A percentile compares a stretch with the other conserved stretches of the same genome.
Evolutionary conservation across 352 stramenopile genomes (phyloP).

Genomic region (Phytophthora sojae): DNA sequence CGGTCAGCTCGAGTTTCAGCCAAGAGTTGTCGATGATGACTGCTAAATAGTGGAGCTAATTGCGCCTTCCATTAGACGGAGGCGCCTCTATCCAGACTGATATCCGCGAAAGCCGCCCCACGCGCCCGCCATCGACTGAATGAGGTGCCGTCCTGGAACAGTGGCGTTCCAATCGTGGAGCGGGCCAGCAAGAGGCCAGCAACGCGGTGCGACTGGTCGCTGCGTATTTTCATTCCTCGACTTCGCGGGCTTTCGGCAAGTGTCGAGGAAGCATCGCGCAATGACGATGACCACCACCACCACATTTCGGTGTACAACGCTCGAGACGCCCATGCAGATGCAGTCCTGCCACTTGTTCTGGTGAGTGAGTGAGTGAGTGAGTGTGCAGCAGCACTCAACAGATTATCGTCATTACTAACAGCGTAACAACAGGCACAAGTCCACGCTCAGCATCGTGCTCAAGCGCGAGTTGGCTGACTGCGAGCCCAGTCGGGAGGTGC

Average conservation of each 20-base stretch:
- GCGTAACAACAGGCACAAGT: constrained; percentile 28
- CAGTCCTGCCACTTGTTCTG: constrained; percentile 41
- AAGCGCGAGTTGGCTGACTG: constrained; percentile 36
- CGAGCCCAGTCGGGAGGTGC: constrained; percentile 33
- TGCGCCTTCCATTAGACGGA: constrained; percentile 5
- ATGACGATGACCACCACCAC: constrained; percentile 22
- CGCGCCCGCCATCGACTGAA: background rate
- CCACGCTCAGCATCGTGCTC: constrained; percentile 37
- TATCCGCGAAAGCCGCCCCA: background rate
- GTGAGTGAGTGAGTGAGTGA: constrained; percentile 1
- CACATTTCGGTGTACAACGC: constrained; percentile 32
- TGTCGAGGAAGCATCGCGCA: constrained; percentile 5
- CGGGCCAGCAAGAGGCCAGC: constrained; percentile 26
- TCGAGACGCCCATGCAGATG: constrained; percentile 44
- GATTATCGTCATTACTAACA: constrained; percentile 3
- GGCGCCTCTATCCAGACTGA: background rate
- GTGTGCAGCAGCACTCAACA: background rate
- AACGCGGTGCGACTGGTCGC: constrained; percentile 20
- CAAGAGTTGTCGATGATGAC: constrained; percentile 20
- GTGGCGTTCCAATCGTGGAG: constrained; percentile 17
- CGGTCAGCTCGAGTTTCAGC: background rate
- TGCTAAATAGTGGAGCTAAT: constrained; percentile 13
- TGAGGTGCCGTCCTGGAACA: background rate
- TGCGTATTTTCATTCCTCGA: constrained; percentile 29
- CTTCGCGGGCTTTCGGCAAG: constrained; percentile 16